Base-by-base conservation (phyloP, 2,329 filamentous ascomycete genomes). In the Aspergillus pseudoviridinutans region DNA sequence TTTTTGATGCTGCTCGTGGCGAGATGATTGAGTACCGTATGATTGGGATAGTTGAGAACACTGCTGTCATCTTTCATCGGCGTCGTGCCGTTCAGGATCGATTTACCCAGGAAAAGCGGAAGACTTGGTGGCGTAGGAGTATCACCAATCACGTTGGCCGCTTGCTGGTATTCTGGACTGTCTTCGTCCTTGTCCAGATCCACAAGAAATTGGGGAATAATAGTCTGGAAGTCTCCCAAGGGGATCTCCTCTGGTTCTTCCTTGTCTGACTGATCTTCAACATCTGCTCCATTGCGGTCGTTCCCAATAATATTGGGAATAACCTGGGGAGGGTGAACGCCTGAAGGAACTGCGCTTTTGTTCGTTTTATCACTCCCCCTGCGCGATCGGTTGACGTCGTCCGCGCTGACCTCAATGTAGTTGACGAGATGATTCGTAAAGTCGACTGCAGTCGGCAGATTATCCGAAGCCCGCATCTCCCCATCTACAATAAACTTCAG, bases 1-100 rank as follows among this genome's bases (percentile, higher is more conserved):
- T 96, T 92, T 79, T 96, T 97, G 75, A 99, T 99, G 74, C 92
- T 97, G 75, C 93, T 97, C 3, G 94, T 99, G 51, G 93, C 93
- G 65, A 99, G 80, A 74, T 99, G 94, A 66, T 99, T 99, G 61
- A 99, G 79, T 32, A 97, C 91, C 0, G 94, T 97, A 70, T 99
- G 93, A 68, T 97, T 99, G 14, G 94, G 94, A 84, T 97, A 93
- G 65, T 91, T 94, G 62, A 99, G 79, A 60, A 99, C 94, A 76
- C 92, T 97, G 74, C 93, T 96, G 76, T 99, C 94, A 72, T 99
- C 94, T 79, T 97, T 97, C 82, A 96, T 91, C 6, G 93, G 87
- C 27, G 91, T 92, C 2, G 87, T 88, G 51, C 90, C 90, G 73
- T 99, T 99, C 63, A 99, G 78, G 58, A 99, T 97, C 32, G 92